phyloP scores from a whole-genome alignment of 2,329 filamentous ascomycete species.

The Emmonsiellopsis sp. region DNA sequence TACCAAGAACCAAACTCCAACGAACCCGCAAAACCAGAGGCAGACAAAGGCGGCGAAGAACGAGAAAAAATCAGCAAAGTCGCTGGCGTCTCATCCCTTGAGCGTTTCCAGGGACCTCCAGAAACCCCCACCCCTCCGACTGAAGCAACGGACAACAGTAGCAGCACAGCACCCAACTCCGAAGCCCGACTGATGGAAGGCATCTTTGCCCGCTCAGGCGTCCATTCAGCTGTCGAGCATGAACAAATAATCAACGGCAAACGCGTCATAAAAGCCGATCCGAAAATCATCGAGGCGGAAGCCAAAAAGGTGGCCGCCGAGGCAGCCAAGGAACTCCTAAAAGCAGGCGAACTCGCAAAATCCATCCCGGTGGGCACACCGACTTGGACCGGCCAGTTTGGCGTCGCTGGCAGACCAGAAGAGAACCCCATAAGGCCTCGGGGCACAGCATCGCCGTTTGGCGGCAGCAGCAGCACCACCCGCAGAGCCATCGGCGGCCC shows the following conservation, averaged over 20 bases:
- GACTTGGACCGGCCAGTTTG: constrained; percentile 86
- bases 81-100: constrained; percentile 53
- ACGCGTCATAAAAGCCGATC: constrained; percentile 62
- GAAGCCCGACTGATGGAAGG: constrained; percentile 77
- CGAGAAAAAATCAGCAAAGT: constrained; percentile 43
- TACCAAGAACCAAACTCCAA: constrained; percentile 36
- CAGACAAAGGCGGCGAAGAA: constrained; percentile 20
- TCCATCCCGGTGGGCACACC: constrained; percentile 71
- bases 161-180: constrained; percentile 26
- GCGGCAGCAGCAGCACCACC: constrained; percentile 24
- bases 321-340: constrained; percentile 66
- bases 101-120: constrained; percentile 48
- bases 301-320: constrained; percentile 68
- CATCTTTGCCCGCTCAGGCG: constrained; percentile 75
- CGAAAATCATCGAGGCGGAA: constrained; percentile 68
- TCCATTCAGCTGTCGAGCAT: constrained; percentile 88
- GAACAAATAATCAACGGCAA: constrained; percentile 80
- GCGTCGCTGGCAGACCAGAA: constrained; percentile 63
- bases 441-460: constrained; percentile 6
- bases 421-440: neutral
- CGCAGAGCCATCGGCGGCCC: constrained; percentile 27
- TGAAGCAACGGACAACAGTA: constrained; percentile 13
- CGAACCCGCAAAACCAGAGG: constrained; percentile 13
- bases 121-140: constrained; percentile 16
- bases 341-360: constrained; percentile 62